Conservation (phyloP, 2,329 filamentous ascomycete genomes). For the Claviceps purpurea region DNA sequence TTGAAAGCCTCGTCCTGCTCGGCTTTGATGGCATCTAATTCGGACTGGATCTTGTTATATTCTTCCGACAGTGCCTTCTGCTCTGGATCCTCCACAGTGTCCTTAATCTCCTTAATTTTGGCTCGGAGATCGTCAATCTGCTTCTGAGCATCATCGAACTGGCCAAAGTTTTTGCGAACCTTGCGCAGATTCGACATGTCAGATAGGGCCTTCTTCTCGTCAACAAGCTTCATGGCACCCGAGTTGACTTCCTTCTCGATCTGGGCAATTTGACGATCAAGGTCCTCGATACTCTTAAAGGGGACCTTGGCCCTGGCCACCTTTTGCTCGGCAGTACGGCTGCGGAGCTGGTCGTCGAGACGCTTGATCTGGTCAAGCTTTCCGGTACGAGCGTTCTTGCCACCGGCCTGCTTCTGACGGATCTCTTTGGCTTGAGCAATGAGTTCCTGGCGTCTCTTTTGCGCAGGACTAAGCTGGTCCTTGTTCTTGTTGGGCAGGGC, state of each 20-base stretch:
- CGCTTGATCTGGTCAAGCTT: slow-evolving; percentile 86
- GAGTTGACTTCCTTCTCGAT: slow-evolving; percentile 79
- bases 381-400: slow-evolving; percentile 67
- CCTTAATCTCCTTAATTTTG: slow-evolving; percentile 80
- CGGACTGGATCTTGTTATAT: slow-evolving; percentile 73
- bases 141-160: slow-evolving; percentile 76
- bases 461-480: slow-evolving; percentile 67
- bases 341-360: slow-evolving; percentile 78
- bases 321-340: slow-evolving; percentile 78
- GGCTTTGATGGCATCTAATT: slow-evolving; percentile 80
- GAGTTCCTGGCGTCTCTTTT: slow-evolving; percentile 76
- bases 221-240: slow-evolving; percentile 87
- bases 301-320: slow-evolving; percentile 63
- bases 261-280: slow-evolving; percentile 68
- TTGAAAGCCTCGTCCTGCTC: slow-evolving; percentile 88
- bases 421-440: slow-evolving; percentile 73
- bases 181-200: slow-evolving; percentile 77
- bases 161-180: slow-evolving; percentile 79
- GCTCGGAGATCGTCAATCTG: slow-evolving; percentile 75
- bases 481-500: slow-evolving; percentile 60
- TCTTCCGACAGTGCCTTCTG: slow-evolving; percentile 75
- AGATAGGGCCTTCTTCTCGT: slow-evolving; percentile 85
- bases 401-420: slow-evolving; percentile 71
- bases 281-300: slow-evolving; percentile 79
- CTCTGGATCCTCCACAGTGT: slow-evolving; percentile 82